phyloP scores from a whole-genome alignment of 2,329 filamentous ascomycete genomes.

The Xylariales sp. region DNA sequence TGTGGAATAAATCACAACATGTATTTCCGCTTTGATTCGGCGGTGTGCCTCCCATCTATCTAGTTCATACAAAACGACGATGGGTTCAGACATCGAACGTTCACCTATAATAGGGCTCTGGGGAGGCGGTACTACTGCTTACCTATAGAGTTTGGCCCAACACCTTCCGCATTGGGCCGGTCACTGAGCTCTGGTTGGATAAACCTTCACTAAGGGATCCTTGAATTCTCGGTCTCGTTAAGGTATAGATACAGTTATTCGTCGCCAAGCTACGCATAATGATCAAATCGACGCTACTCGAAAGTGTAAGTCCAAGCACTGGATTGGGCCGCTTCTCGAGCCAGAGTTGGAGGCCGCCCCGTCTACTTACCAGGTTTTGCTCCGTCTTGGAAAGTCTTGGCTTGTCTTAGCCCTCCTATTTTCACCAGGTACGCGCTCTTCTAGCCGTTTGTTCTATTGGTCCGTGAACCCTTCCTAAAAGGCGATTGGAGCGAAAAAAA shows the following conservation, averaged over 20 bases:
- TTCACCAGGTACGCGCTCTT: neutral
- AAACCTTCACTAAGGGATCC: conserved; percentile 1
- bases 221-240: neutral
- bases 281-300: neutral
- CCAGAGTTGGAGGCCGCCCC: neutral
- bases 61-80: neutral
- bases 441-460: conserved; percentile 7
- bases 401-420: conserved; percentile 26
- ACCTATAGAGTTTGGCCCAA: neutral
- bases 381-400: conserved; percentile 34
- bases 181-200: conserved; percentile 19
- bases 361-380: conserved; percentile 9
- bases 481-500: conserved; percentile 32
- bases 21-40: neutral
- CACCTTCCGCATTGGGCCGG: conserved; percentile 19
- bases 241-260: neutral
- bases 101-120: conserved; percentile 13
- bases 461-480: neutral
- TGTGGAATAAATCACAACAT: conserved; percentile 35
- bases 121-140: neutral
- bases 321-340: conserved; percentile 23
- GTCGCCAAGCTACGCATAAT: neutral
- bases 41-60: neutral
- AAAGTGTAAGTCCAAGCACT: neutral
- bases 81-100: conserved; percentile 10